Conservation (phyloP, 495 filamentous ascomycete species). For the Lophiostoma macrostomum region DNA sequence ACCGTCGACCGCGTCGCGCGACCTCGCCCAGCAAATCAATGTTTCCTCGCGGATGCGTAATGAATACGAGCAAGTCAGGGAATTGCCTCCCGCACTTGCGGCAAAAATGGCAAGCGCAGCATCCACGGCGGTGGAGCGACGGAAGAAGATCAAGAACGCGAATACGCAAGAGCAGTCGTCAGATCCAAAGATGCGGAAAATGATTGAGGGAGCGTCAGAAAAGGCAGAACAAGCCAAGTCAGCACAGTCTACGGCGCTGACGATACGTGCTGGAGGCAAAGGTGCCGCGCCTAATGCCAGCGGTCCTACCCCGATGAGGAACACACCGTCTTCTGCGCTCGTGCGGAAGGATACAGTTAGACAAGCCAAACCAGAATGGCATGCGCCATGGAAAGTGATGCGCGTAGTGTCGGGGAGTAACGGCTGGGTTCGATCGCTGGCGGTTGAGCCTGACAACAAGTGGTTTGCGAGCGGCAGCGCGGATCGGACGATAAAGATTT, state of each 20-base stretch:
- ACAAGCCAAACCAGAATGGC: constrained; percentile 86
- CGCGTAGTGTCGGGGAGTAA: constrained; percentile 79
- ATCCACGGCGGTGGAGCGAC: constrained; percentile 55
- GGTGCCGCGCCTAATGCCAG: constrained; percentile 45
- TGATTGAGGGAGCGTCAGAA: constrained; percentile 65
- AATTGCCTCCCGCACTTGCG: constrained; percentile 79
- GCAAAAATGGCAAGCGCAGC: constrained; percentile 74
- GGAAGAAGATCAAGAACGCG: constrained; percentile 52
- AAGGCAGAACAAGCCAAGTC: constrained; percentile 39
- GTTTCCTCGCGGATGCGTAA: constrained; percentile 60
- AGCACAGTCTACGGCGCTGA: constrained; percentile 59
- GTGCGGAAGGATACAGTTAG: constrained; percentile 65
- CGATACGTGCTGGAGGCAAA: constrained; percentile 43
- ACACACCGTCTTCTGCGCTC: constrained; percentile 57
- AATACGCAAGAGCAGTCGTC: constrained; percentile 47
- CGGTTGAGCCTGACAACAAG: constrained; percentile 92
- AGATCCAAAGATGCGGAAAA: constrained; percentile 60
- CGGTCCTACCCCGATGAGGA: constrained; percentile 47
- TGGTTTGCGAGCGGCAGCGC: constrained; percentile 98
- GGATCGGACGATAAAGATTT: constrained; percentile 98
- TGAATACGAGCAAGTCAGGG: constrained; percentile 80
- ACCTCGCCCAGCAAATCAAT: constrained; percentile 50
- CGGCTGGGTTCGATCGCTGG: constrained; percentile 87
- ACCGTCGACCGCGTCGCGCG: constrained; percentile 51
- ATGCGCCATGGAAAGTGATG: constrained; percentile 84